Percentiles rank a stretch among this genome's conserved stretches.
Conservation (phyloP, 2,329 filamentous ascomycete genomes). For the Sporothrix sp. region DNA sequence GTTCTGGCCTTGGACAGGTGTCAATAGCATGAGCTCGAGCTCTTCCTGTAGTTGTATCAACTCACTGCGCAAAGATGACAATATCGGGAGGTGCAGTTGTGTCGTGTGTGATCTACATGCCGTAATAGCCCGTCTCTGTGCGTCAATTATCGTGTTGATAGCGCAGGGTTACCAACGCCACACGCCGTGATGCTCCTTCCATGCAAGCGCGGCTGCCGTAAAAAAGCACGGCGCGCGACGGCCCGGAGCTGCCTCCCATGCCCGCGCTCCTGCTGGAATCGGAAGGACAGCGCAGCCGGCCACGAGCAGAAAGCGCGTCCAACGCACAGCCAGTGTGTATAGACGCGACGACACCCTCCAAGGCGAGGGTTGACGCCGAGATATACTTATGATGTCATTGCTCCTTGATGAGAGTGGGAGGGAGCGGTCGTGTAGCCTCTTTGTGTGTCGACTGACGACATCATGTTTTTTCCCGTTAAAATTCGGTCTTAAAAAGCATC, state of each 20-base stretch:
- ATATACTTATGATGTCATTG: slow-evolving; percentile 3
- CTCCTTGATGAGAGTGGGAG: not conserved
- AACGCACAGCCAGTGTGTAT: slow-evolving; percentile 58
- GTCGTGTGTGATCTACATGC: slow-evolving; percentile 61
- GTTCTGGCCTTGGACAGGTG: slow-evolving; percentile 48
- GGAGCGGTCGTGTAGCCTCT: no score
- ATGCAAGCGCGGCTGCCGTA: no score
- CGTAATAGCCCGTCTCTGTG: no score
- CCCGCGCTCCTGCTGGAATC: no score
- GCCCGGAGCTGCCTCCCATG: no score
- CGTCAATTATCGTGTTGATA: slow-evolving; percentile 19
- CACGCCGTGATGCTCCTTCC: no score
- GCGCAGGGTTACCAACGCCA: slow-evolving; percentile 29
- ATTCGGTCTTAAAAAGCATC: no score
- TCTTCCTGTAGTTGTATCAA: not conserved
- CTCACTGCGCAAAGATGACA: slow-evolving; percentile 70
- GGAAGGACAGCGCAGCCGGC: slow-evolving; percentile 61
- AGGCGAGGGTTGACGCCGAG: no score
- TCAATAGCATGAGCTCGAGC: not conserved
- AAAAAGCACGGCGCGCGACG: no score
- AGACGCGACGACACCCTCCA: slow-evolving; percentile 74
- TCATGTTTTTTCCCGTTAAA: no score
- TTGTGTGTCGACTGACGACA: no score
- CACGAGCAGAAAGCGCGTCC: slow-evolving; percentile 71
- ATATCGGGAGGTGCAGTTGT: slow-evolving; percentile 56